These are phyloP conservation scores for Wallacemonas collosoma DNA, from an alignment of 208 protist genomes.

Conservation along the genomic window DNA sequence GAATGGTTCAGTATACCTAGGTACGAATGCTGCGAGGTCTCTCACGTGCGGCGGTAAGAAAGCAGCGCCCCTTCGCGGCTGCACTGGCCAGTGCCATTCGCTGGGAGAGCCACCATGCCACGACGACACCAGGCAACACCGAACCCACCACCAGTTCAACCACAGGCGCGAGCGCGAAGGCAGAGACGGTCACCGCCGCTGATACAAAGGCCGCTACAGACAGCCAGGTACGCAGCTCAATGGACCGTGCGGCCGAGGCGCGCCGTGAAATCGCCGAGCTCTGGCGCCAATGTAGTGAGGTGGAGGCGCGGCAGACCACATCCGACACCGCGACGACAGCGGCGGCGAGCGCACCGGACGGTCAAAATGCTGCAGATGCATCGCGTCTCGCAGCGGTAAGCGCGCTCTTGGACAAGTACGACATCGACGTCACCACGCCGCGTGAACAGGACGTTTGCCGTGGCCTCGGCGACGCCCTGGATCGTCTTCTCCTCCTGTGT, in stretches of 20 bases:
- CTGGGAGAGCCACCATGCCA: slow-evolving; percentile 12
- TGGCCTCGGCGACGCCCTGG: slow-evolving; percentile 82
- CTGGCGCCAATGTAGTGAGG: slow-evolving; percentile 35
- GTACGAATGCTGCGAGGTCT: neutral
- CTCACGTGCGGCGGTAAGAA: neutral
- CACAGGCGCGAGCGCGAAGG: neutral
- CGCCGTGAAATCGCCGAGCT: slow-evolving; percentile 76
- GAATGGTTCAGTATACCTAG: too few relatives aligned
- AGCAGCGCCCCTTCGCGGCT: neutral
- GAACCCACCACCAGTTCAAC: neutral
- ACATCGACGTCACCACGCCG: slow-evolving; percentile 53
- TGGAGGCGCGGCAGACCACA: slow-evolving; percentile 3
- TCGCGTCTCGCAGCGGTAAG: slow-evolving; percentile 30
- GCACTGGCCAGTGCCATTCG: neutral
- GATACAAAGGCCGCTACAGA: neutral
- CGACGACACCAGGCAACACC: neutral
- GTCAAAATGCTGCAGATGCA: slow-evolving; percentile 12
- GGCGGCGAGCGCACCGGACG: neutral
- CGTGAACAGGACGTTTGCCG: slow-evolving; percentile 78
- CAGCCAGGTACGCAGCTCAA: slow-evolving; percentile 24
- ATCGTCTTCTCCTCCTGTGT: slow-evolving; percentile 83
- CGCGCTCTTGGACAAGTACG: slow-evolving; percentile 52
- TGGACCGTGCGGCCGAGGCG: slow-evolving; percentile 72
- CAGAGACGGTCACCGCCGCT: neutral
- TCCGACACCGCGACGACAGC: neutral